Conservation (phyloP, 306 rosid species). For the Cicer bijugum region DNA sequence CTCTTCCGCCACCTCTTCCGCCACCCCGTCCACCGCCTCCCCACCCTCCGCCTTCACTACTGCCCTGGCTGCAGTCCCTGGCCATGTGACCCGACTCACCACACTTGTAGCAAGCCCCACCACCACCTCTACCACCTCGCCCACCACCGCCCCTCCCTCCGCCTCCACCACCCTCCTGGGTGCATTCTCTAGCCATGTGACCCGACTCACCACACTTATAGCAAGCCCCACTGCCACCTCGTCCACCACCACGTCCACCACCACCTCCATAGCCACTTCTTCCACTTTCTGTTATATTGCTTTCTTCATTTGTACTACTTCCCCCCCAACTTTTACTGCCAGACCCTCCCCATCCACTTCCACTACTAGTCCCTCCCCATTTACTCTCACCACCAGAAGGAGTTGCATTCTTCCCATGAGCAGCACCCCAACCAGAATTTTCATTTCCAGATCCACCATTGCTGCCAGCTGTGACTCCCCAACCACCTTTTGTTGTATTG, state of each 20-base stretch:
- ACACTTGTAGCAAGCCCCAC: neutral
- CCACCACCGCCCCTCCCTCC: slow-evolving; percentile 19
- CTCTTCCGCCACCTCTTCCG: slow-evolving; percentile 6
- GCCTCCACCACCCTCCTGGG: slow-evolving; percentile 18
- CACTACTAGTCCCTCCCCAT: slow-evolving; percentile 21
- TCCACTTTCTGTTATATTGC: slow-evolving; percentile 7
- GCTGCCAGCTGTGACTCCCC: slow-evolving; percentile 2
- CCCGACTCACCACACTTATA: slow-evolving; percentile 21
- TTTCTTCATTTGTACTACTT: slow-evolving; percentile 30
- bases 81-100: slow-evolving; percentile 15
- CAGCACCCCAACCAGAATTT: slow-evolving; percentile 26
- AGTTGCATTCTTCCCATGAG: slow-evolving; percentile 6
- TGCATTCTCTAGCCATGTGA: slow-evolving; percentile 18
- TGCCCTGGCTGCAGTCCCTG: neutral
- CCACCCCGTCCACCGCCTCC: slow-evolving; percentile 25
- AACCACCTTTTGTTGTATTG: neutral
- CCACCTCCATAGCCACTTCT: slow-evolving; percentile 18
- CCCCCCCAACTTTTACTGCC: slow-evolving; percentile 40
- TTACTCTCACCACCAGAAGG: slow-evolving; percentile 31
- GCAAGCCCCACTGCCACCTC: slow-evolving; percentile 22
- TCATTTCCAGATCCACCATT: slow-evolving; percentile 33
- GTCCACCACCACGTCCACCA: slow-evolving; percentile 18
- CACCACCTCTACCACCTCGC: slow-evolving; percentile 9
- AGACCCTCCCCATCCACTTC: neutral
- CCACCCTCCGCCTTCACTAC: no score